A percentile compares a stretch with the other conserved stretches of the same genome.
phyloP scores from a whole-genome alignment of 192 early-diverging fungal species.

The Spinellus fusiger region DNA sequence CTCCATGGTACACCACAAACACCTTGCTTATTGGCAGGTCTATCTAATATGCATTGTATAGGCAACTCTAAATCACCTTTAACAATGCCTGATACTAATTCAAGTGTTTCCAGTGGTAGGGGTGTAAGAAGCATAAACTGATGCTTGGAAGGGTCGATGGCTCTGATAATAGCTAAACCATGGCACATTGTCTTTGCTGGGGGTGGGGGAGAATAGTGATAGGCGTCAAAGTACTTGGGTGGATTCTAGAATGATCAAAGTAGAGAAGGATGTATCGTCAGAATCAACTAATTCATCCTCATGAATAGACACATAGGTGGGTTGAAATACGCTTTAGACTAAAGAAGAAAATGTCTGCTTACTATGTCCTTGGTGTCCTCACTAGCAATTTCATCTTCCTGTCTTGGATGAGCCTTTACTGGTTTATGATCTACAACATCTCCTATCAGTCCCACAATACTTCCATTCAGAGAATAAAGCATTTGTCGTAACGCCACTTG shows the following conservation, averaged over 20 bases:
- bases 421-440: conserved; percentile 23
- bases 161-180: conserved; percentile 60
- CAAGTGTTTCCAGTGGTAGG: conserved; percentile 27
- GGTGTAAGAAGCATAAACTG: conserved; percentile 54
- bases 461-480: conserved; percentile 79
- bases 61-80: conserved; percentile 52
- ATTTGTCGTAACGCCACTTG: conserved; percentile 77
- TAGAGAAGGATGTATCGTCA: too few relatives aligned
- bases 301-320: not conserved
- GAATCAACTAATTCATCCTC: too few relatives aligned
- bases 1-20: conserved; percentile 48
- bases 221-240: conserved; percentile 39
- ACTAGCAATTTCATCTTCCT: too few relatives aligned
- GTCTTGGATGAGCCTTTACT: not conserved
- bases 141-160: conserved; percentile 52
- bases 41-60: conserved; percentile 39
- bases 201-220: conserved; percentile 34
- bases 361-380: not conserved
- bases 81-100: conserved; percentile 38
- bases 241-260: conserved; percentile 10
- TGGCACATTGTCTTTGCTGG: conserved; percentile 51
- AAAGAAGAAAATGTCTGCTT: not conserved
- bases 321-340: not conserved
- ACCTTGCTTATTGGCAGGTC: conserved; percentile 11
- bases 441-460: conserved; percentile 71